Evolutionary conservation across 2,329 filamentous ascomycete species (phyloP).

Genomic region (Aureobasidium sp.): DNA sequence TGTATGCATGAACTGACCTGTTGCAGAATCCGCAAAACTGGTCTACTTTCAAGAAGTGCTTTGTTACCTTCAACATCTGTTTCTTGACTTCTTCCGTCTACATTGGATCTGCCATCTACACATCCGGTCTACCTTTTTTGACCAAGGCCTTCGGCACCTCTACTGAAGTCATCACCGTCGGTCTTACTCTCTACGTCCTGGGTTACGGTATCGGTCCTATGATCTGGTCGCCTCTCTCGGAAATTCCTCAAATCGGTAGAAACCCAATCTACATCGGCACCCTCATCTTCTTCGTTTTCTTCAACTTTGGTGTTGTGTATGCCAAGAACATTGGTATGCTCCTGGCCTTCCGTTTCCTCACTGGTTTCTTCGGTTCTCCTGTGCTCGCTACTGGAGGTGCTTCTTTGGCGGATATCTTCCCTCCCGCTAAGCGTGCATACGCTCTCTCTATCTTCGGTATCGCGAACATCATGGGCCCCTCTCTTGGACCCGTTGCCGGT

Average conservation of each 20-base stretch:
- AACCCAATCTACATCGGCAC: slow-evolving; percentile 56
- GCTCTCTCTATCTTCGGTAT: slow-evolving; percentile 46
- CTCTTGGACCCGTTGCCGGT: slow-evolving; percentile 45
- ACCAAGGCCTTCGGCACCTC: slow-evolving; percentile 50
- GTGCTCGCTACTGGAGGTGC: slow-evolving; percentile 52
- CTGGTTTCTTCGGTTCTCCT: slow-evolving; percentile 56
- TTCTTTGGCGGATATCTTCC: slow-evolving; percentile 49
- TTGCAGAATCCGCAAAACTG: slow-evolving; percentile 43
- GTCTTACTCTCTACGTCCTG: slow-evolving; percentile 56
- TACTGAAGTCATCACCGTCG: slow-evolving; percentile 51
- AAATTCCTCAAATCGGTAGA: slow-evolving; percentile 56
- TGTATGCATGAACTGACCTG: not conserved
- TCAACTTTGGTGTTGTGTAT: slow-evolving; percentile 48
- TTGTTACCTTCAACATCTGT: slow-evolving; percentile 53
- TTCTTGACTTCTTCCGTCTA: slow-evolving; percentile 59
- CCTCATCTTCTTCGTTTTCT: slow-evolving; percentile 53
- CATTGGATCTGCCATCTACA: slow-evolving; percentile 58
- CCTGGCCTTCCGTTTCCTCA: slow-evolving; percentile 58
- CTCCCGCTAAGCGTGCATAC: slow-evolving; percentile 42
- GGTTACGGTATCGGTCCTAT: slow-evolving; percentile 49
- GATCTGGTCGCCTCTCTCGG: slow-evolving; percentile 49
- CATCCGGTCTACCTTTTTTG: slow-evolving; percentile 47
- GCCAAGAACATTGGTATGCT: slow-evolving; percentile 56
- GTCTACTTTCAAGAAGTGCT: slow-evolving; percentile 43
- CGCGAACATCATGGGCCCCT: slow-evolving; percentile 44